A percentile compares a stretch with the other conserved stretches of the same genome.
phyloP scores from a whole-genome alignment of 2,329 filamentous ascomycete genomes.

The Penicillium sp. region DNA sequence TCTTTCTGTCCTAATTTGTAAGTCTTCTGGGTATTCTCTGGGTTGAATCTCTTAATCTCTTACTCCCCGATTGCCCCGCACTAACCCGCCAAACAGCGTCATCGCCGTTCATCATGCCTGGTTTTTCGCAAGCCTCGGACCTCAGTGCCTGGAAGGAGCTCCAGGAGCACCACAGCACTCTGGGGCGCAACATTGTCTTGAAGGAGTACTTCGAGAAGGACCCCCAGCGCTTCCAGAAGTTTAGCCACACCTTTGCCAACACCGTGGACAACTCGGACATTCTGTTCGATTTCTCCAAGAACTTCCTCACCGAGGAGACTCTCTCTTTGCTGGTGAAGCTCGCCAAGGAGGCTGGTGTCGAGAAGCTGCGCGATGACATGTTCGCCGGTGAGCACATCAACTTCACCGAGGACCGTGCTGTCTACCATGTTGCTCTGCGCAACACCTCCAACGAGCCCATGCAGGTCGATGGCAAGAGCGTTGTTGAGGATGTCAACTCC shows the following conservation, averaged over 20 bases:
- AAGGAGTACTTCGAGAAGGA: slow-evolving; percentile 92
- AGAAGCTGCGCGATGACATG: slow-evolving; percentile 95
- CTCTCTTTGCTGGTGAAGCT: slow-evolving; percentile 82
- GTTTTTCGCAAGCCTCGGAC: slow-evolving; percentile 71
- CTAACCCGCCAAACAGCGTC: slow-evolving; percentile 23
- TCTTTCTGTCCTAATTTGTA: slow-evolving; percentile 1
- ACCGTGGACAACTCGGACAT: slow-evolving; percentile 77
- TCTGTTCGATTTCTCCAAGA: slow-evolving; percentile 99
- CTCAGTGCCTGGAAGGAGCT: slow-evolving; percentile 87
- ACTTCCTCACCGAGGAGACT: slow-evolving; percentile 93
- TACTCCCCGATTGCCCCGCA: slow-evolving; percentile 24
- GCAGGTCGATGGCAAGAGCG: slow-evolving; percentile 86
- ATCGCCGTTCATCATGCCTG: slow-evolving; percentile 34
- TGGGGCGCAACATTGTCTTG: slow-evolving; percentile 86
- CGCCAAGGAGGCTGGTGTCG: slow-evolving; percentile 84
- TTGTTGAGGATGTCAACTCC: slow-evolving; percentile 87
- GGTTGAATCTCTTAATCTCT: not conserved
- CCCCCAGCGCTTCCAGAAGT: slow-evolving; percentile 83
- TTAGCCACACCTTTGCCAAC: slow-evolving; percentile 81
- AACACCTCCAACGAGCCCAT: slow-evolving; percentile 80
- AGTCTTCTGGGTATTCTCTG: not conserved
- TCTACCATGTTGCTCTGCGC: slow-evolving; percentile 91
- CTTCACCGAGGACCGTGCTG: slow-evolving; percentile 94
- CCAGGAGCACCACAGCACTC: slow-evolving; percentile 81
- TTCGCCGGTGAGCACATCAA: slow-evolving; percentile 98